Conservation (phyloP, 768 basidiomycete genomes). For the Rhizopogon vesiculosus region DNA sequence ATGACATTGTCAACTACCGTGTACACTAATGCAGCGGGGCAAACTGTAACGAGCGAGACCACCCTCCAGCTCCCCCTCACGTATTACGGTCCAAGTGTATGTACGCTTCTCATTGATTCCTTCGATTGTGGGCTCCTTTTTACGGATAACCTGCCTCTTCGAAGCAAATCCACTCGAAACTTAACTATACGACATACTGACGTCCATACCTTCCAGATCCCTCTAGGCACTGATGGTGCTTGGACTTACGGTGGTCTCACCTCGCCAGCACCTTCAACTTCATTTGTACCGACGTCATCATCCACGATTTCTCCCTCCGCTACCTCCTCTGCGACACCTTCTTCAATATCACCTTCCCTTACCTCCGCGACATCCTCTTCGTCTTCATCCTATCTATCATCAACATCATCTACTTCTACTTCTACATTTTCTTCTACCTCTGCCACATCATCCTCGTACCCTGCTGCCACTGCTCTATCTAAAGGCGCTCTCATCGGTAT, state of each 20-base stretch:
- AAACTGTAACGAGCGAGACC: constrained; percentile 51
- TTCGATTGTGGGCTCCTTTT: neutral
- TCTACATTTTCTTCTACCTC: constrained; percentile 18
- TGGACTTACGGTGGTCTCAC: constrained; percentile 78
- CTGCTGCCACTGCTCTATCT: constrained; percentile 26
- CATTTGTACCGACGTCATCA: constrained; percentile 15
- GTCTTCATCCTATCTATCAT: constrained; percentile 20
- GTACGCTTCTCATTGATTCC: constrained; percentile 23
- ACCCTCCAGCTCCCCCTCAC: constrained; percentile 67
- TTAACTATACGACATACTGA: constrained; percentile 1
- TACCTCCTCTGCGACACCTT: constrained; percentile 19
- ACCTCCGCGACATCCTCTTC: constrained; percentile 22
- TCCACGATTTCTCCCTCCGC: constrained; percentile 19
- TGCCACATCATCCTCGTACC: constrained; percentile 15
- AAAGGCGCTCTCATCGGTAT: constrained; percentile 27
- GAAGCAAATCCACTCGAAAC: neutral
- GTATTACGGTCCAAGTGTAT: constrained; percentile 79
- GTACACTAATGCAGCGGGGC: constrained; percentile 49
- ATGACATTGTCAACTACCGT: constrained; percentile 51
- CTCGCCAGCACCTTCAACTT: constrained; percentile 44
- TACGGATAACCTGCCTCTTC: neutral
- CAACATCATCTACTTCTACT: constrained; percentile 19
- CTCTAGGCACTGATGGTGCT: constrained; percentile 53
- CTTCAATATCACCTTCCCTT: constrained; percentile 15
- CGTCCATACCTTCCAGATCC: constrained; percentile 47